Evolutionary conservation across 805 yeast species (phyloP).

Genomic region (Zygosaccharomyces gambellarensis): DNA sequence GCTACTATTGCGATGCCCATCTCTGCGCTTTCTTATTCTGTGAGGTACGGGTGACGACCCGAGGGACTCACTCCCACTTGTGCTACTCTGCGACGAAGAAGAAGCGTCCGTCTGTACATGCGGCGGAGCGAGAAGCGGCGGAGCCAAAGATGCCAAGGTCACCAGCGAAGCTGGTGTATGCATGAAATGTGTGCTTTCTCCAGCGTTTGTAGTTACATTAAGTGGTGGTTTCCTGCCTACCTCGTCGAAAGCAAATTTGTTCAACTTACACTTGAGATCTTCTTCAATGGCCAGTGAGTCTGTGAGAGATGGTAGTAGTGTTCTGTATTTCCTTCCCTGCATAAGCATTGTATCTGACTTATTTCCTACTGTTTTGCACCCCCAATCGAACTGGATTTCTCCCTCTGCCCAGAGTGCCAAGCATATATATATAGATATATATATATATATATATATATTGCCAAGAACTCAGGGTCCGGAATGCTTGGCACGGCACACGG

Average conservation of each 20-base stretch:
- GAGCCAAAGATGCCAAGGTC: background rate
- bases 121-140: conserved; percentile 5
- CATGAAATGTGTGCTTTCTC: background rate
- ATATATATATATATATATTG: background rate
- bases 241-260: conserved; percentile 16
- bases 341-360: background rate
- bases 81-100: conserved; percentile 4
- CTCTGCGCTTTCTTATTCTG: background rate
- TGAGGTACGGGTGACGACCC: conserved; percentile 6
- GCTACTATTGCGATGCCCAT: background rate
- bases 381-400: background rate
- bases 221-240: background rate
- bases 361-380: background rate
- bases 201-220: background rate
- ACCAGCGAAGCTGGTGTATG: conserved; percentile 8
- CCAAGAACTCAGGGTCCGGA: conserved; percentile 1
- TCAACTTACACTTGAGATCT: conserved; percentile 21
- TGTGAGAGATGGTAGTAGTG: conserved; percentile 19
- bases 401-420: background rate
- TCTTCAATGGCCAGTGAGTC: conserved; percentile 17
- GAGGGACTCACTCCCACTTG: conserved; percentile 10
- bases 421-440: background rate
- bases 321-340: conserved; percentile 15
- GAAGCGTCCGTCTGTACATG: background rate
- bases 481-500: background rate